These are phyloP conservation scores for Linnemannia exigua DNA, from an alignment of 192 early-diverging fungal species.

Conservation along the genomic window DNA sequence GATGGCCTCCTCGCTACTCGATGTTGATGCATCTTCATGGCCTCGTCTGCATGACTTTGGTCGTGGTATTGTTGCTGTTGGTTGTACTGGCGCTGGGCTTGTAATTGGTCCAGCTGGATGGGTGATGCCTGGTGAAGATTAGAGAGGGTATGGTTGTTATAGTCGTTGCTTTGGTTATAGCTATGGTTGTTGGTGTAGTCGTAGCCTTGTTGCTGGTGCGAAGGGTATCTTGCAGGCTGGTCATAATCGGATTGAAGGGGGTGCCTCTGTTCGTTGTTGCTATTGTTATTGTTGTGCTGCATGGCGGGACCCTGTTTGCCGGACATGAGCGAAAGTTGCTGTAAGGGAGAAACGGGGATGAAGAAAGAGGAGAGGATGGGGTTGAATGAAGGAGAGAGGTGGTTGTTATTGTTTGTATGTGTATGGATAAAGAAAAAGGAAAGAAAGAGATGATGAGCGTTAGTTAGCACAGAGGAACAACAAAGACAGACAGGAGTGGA, in stretches of 20 bases:
- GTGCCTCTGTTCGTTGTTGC: conserved; percentile 11
- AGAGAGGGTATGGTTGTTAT: neutral
- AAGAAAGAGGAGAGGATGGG: neutral
- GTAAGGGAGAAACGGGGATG: neutral
- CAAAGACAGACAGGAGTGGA: neutral
- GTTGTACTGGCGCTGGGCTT: conserved; percentile 8
- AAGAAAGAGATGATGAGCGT: neutral
- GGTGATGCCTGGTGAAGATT: conserved; percentile 19
- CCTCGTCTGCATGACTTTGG: conserved; percentile 25
- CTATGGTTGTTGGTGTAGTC: neutral
- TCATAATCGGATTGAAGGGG: conserved; percentile 30
- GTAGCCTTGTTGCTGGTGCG: neutral
- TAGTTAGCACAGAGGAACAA: neutral
- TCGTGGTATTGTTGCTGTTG: conserved; percentile 34
- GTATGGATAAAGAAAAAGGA: neutral
- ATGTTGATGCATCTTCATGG: conserved; percentile 37
- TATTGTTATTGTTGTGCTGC: conserved; percentile 12
- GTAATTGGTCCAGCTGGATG: conserved; percentile 29
- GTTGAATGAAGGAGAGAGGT: neutral
- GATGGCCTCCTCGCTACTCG: conserved; percentile 27
- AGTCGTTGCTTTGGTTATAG: neutral
- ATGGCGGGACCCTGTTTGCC: conserved; percentile 26
- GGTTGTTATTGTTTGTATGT: neutral
- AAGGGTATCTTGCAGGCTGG: conserved; percentile 11
- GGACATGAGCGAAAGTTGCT: conserved; percentile 31